Percentiles rank a stretch among this genome's conserved stretches.
Conservation (phyloP, 2,329 filamentous ascomycete species). For the Talaromyces pinophilus region DNA sequence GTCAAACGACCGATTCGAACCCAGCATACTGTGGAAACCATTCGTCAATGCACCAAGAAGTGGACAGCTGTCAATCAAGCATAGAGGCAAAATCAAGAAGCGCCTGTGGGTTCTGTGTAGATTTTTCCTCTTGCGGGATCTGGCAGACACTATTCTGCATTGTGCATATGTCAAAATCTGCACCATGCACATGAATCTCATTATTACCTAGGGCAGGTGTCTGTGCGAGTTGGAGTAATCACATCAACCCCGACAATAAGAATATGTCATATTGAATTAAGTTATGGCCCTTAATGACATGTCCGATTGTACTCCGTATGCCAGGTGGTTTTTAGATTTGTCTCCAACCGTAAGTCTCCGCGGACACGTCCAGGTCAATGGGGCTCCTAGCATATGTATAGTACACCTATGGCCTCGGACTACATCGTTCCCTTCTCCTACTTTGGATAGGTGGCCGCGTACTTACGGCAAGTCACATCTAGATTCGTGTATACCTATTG, state of each 20-base stretch:
- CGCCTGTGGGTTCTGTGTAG: background rate
- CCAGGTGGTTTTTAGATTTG: background rate
- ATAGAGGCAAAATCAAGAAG: background rate
- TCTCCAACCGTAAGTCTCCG: background rate
- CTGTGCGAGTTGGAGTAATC: background rate
- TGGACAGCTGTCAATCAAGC: background rate
- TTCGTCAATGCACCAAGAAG: background rate
- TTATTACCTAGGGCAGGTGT: background rate
- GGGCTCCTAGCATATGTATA: background rate
- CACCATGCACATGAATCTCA: conserved; percentile 4
- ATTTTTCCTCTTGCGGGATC: conserved; percentile 1
- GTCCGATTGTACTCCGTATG: background rate
- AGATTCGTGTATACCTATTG: background rate
- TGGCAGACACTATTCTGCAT: background rate
- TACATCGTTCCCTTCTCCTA: background rate
- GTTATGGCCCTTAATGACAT: background rate
- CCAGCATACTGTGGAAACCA: background rate
- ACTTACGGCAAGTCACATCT: background rate
- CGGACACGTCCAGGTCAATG: background rate
- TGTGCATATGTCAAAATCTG: conserved; percentile 10
- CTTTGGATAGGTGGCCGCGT: background rate
- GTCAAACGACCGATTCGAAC: background rate
- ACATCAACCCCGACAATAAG: background rate
- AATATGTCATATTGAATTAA: background rate
- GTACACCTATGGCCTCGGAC: background rate